Base-by-base conservation (phyloP, 1,284 basidiomycete genomes). In the Macrocystidia cucumis region DNA sequence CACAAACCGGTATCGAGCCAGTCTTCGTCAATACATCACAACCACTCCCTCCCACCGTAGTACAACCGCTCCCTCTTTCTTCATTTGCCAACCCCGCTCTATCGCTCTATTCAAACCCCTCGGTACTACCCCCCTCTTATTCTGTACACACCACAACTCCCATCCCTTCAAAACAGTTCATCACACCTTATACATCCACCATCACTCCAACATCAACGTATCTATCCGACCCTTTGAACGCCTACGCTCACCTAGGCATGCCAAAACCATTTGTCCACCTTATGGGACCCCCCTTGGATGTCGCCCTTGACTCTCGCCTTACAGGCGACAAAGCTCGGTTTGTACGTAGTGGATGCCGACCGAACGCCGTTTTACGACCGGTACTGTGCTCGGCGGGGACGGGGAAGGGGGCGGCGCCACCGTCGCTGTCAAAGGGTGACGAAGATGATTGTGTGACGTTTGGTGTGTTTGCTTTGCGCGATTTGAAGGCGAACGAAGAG, bases 301-400 rank as follows among this genome's bases (percentile, higher is more conserved):
- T 96, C 9, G 83, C 86, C 2, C 65, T 98, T 22, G 93, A 98
- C 48, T 74, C 86, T 0, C 63, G 93, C 9, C 65, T 75, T n/a
- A 76, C 77, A n/a, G 91, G 91, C 4, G 74, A 69, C 40, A 72
- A 84, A 40, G 70, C 73, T 0, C 66, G 89, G 11, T 97, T 87
- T 56, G 78, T 84, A 0, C 65, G 93, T 29, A 85, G 70, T 37
- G 89, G 91, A 0, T 98, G 93, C 56, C 71, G 84, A 44, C 91
- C 92, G 5, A 97, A 97, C 49, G 89, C 84, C 0, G 85, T 93
- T 3, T 55, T 97, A 8, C 65, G 88, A 1, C 90, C 91, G 0
- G 67, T 91, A 20, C 54, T 91, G 12, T 80, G 84, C 47, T 56
- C 55, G 24, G 56, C 58, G 22, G 48, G 26, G 24, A 31, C 12